Conservation (phyloP, 2,329 filamentous ascomycete species). For the Talaromyces sp. region DNA sequence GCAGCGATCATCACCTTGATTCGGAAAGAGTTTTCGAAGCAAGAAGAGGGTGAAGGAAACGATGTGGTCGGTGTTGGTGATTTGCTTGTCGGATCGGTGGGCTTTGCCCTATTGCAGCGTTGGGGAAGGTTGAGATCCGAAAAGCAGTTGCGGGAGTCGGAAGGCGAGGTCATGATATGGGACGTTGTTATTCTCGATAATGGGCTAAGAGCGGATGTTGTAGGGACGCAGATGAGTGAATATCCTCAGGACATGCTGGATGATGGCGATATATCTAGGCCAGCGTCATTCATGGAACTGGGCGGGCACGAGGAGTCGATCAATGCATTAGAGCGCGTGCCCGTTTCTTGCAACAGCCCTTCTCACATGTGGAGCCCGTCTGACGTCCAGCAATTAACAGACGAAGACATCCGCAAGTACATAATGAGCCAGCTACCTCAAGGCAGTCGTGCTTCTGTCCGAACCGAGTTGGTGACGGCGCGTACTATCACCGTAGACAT, state of each 20-base stretch:
- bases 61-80: slow-evolving; percentile 44
- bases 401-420: slow-evolving; percentile 47
- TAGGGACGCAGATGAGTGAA: slow-evolving; percentile 40
- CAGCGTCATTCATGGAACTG: slow-evolving; percentile 51
- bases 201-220: slow-evolving; percentile 45
- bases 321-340: slow-evolving; percentile 38
- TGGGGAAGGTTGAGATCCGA: slow-evolving; percentile 47
- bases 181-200: slow-evolving; percentile 49
- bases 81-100: slow-evolving; percentile 43
- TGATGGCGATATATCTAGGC: slow-evolving; percentile 47
- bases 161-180: slow-evolving; percentile 47
- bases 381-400: slow-evolving; percentile 38
- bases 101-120: slow-evolving; percentile 46
- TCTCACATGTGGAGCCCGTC: slow-evolving; percentile 30
- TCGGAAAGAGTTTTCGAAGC: slow-evolving; percentile 42
- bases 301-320: slow-evolving; percentile 37
- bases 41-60: slow-evolving; percentile 26
- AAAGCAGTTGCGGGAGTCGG: slow-evolving; percentile 36
- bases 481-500: slow-evolving; percentile 49
- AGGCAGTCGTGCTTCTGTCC: slow-evolving; percentile 44
- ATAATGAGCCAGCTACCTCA: slow-evolving; percentile 45
- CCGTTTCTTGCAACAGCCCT: slow-evolving; percentile 25
- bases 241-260: slow-evolving; percentile 39
- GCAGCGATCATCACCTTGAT: slow-evolving; percentile 48
- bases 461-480: slow-evolving; percentile 42